These are phyloP conservation scores for Parascedosporium putredinis DNA, from an alignment of 2,329 filamentous ascomycete species.

Conservation along the genomic window DNA sequence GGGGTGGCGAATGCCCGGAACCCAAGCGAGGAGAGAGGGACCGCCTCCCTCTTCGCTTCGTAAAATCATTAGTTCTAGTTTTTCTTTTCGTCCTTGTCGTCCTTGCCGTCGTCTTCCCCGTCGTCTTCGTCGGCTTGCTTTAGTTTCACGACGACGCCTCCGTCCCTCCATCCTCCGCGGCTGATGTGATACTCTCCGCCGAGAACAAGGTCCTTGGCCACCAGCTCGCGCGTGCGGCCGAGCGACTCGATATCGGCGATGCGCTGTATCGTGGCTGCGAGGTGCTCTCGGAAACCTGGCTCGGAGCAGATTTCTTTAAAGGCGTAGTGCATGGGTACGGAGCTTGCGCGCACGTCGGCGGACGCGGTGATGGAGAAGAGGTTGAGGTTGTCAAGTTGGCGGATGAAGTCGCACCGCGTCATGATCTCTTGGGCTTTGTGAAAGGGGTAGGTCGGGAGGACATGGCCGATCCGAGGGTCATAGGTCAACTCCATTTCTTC, in stretches of 20 bases:
- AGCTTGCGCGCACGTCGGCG: conserved; percentile 82
- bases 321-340: conserved; percentile 90
- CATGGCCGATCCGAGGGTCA: conserved; percentile 56
- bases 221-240: conserved; percentile 85
- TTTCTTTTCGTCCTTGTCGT: neutral
- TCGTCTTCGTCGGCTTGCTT: conserved; percentile 30
- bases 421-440: conserved; percentile 84
- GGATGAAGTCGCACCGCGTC: conserved; percentile 92
- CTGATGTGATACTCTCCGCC: conserved; percentile 67
- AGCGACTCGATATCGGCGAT: conserved; percentile 91
- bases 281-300: conserved; percentile 68
- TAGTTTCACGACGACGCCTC: conserved; percentile 30
- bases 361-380: conserved; percentile 87
- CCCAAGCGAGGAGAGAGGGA: neutral
- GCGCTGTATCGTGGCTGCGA: conserved; percentile 72
- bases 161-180: conserved; percentile 21
- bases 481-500: conserved; percentile 55
- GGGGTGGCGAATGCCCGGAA: neutral
- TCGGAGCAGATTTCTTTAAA: conserved; percentile 73
- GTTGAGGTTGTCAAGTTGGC: conserved; percentile 84
- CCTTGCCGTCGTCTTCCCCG: too few relatives aligned
- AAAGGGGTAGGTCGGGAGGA: conserved; percentile 70
- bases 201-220: conserved; percentile 86
- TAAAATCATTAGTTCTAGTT: neutral
- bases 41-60: too few relatives aligned